Base-by-base conservation (phyloP, 1,139 yeast species). In the Geotrichum candidum region DNA sequence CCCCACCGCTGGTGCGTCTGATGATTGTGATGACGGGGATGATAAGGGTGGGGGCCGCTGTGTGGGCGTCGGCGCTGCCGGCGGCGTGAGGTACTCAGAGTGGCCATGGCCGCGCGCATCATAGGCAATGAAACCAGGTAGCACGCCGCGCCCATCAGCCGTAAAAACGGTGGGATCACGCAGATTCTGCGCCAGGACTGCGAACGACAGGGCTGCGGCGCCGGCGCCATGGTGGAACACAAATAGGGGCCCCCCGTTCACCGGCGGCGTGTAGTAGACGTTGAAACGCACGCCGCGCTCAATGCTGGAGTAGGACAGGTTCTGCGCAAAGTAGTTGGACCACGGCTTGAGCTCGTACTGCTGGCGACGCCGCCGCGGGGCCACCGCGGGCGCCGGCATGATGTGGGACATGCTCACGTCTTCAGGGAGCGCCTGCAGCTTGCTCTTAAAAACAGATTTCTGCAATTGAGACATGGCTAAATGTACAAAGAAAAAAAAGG, bases 181-280 rank as follows among this genome's bases (percentile, higher is more conserved):
- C 59, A 83, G 59, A 15, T 75, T 70, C 65, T 72, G 74, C 0
- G 84, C 75, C 45, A 87, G 71, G 46, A 76, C 74, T 0, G 90
- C 90, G 77, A 89, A 94, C 0, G 97, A 81, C 76, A 90, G 77
- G 0, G 88, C 90, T 2, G 90, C 84, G 1, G 97, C 91, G 0
- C 98, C 99, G 0, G 97, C 97, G 4, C 99, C 99, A 73, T 94
- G 99, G 66, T 90, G 95, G 66, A 86, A 85, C 1, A 92, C 76
- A 67, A 88, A 84, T 1, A 90, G 70, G 0, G 95, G 87, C 0
- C 82, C 77, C 0, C 73, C 70, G 1, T 61, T 61, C 2, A 68
- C 61, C 0, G 96, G 94, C 0, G 84, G 79, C 15, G 78, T 77
- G 67, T 79, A 88, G 71, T 86, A 89, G 0, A 86, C 82, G 63